phyloP scores from a whole-genome alignment of 2,329 filamentous ascomycete genomes.

The Aspergillus oerlinghausenensis region DNA sequence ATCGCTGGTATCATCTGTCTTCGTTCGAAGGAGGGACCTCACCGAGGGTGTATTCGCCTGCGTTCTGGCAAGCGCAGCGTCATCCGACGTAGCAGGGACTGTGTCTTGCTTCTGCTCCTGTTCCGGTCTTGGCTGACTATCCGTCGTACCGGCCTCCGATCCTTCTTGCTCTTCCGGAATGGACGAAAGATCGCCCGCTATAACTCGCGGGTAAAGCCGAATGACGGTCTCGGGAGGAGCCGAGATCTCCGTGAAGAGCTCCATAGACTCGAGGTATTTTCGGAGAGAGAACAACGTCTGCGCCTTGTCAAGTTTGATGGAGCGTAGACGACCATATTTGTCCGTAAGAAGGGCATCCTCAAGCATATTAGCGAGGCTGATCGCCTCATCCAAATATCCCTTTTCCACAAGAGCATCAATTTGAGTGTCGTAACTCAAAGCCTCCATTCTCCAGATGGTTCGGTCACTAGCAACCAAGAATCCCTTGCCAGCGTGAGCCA shows the following conservation, averaged over 20 bases:
- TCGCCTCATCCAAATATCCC: conserved; percentile 79
- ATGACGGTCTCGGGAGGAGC: conserved; percentile 88
- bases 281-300: conserved; percentile 75
- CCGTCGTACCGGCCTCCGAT: conserved; percentile 25
- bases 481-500: conserved; percentile 94
- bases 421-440: conserved; percentile 85
- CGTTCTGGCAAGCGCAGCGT: conserved; percentile 19
- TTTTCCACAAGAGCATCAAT: conserved; percentile 73
- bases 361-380: conserved; percentile 81
- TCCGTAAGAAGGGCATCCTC: conserved; percentile 85
- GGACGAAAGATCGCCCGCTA: conserved; percentile 74
- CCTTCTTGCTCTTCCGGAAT: conserved; percentile 48
- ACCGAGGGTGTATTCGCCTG: conserved; percentile 34
- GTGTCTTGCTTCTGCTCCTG: conserved; percentile 25
- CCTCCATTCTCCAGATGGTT: conserved; percentile 92
- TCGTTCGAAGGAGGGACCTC: conserved; percentile 33
- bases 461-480: conserved; percentile 91
- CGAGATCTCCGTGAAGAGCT: conserved; percentile 84
- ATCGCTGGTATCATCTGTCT: conserved; percentile 36
- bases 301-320: conserved; percentile 89
- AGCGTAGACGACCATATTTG: conserved; percentile 73
- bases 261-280: conserved; percentile 80
- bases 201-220: conserved; percentile 72
- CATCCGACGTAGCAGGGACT: conserved; percentile 21
- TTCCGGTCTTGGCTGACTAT: conserved; percentile 22